These are phyloP conservation scores for Aspergillus mulundensis DNA, from an alignment of 495 filamentous ascomycete genomes.

Conservation along the genomic window DNA sequence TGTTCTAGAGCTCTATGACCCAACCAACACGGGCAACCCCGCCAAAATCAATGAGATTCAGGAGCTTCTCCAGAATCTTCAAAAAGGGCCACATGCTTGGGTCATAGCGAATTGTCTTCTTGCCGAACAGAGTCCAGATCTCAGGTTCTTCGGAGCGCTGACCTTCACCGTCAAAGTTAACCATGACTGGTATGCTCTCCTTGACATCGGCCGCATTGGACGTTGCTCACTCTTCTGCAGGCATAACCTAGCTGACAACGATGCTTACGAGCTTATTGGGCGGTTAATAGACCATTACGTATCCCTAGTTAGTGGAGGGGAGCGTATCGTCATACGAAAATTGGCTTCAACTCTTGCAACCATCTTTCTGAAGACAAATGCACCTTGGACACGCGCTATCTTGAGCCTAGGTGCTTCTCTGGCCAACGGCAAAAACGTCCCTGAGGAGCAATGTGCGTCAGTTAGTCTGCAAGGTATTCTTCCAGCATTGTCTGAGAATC, in stretches of 20 bases:
- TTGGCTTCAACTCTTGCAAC: conserved; percentile 77
- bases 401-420: conserved; percentile 62
- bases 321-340: conserved; percentile 72
- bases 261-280: conserved; percentile 60
- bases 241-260: conserved; percentile 56
- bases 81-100: conserved; percentile 79
- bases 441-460: conserved; percentile 48
- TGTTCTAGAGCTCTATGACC: conserved; percentile 61
- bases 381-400: conserved; percentile 64
- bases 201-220: not conserved
- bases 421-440: conserved; percentile 47
- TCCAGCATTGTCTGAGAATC: conserved; percentile 46
- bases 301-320: conserved; percentile 51
- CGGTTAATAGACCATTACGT: conserved; percentile 68
- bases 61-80: conserved; percentile 68
- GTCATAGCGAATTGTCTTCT: conserved; percentile 73
- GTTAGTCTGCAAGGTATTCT: conserved; percentile 44
- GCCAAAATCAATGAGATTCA: conserved; percentile 64
- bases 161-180: conserved; percentile 94
- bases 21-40: conserved; percentile 49
- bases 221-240: conserved; percentile 30
- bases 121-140: conserved; percentile 57
- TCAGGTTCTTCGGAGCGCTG: conserved; percentile 90
- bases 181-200: conserved; percentile 57
- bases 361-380: conserved; percentile 69